A percentile compares a stretch with the other conserved stretches of the same genome.
These are phyloP conservation scores for Colletotrichum sp. DNA, from an alignment of 2,329 filamentous ascomycete genomes.

Conservation along the genomic window DNA sequence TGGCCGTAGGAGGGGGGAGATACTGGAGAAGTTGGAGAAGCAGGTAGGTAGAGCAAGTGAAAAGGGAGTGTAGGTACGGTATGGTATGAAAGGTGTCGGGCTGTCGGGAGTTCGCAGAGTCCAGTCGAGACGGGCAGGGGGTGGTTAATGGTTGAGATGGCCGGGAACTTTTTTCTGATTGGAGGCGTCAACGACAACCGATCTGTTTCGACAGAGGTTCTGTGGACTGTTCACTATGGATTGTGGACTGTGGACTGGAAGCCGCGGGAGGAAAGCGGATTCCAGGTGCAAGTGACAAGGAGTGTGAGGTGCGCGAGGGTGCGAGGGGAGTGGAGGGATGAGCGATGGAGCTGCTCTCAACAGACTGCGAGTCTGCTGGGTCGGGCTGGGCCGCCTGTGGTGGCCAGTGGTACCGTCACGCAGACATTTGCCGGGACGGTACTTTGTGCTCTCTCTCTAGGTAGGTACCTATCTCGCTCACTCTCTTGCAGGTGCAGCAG, in stretches of 20 bases:
- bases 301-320: neutral
- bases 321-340: neutral
- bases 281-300: neutral
- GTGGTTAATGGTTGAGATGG: conserved; percentile 10
- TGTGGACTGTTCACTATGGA: neutral
- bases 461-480: neutral
- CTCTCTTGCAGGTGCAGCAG: neutral
- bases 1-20: neutral
- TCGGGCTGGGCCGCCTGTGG: conserved; percentile 2
- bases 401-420: neutral
- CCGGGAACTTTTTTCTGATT: conserved; percentile 16
- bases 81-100: neutral
- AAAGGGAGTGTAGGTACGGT: neutral
- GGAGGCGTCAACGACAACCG: conserved; percentile 2
- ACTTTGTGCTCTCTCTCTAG: neutral
- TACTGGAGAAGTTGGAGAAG: neutral
- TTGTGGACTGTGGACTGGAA: neutral
- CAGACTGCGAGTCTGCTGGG: conserved; percentile 19
- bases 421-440: neutral
- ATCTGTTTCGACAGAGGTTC: neutral
- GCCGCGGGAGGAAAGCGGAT: neutral
- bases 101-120: conserved; percentile 12
- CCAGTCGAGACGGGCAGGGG: conserved; percentile 9
- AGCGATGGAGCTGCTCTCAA: conserved; percentile 9
- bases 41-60: neutral